Conservation (phyloP, 768 basidiomycete genomes). For the Naganishia friedmannii region DNA sequence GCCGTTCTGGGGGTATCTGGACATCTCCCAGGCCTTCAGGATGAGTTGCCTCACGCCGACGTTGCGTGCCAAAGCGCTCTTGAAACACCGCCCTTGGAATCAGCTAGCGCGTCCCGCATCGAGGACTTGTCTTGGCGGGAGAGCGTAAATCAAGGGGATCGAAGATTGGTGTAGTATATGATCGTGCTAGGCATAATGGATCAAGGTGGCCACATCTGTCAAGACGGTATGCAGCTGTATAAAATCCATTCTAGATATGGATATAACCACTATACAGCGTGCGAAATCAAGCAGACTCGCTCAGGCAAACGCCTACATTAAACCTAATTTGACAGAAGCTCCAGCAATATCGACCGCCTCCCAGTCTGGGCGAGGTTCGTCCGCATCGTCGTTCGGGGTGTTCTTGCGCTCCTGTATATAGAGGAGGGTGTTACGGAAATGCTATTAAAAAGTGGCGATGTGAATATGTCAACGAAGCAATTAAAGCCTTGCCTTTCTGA, state of each 20-base stretch:
- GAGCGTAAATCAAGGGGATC: neutral
- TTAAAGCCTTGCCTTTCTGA: neutral
- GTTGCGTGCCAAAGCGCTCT: neutral
- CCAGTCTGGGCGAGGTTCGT: slow-evolving; percentile 64
- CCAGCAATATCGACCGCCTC: slow-evolving; percentile 85
- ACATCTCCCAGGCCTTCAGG: neutral
- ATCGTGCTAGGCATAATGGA: neutral
- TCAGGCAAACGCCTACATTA: slow-evolving; percentile 41
- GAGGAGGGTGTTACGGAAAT: slow-evolving; percentile 84
- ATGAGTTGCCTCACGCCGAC: neutral
- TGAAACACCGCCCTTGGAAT: neutral
- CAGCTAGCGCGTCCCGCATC: neutral
- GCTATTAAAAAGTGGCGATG: slow-evolving; percentile 55
- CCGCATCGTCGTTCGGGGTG: slow-evolving; percentile 43
- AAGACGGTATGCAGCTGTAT: neutral
- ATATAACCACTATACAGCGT: neutral
- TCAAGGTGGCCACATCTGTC: neutral
- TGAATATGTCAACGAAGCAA: neutral
- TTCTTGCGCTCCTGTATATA: slow-evolving; percentile 77
- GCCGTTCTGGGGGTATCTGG: neutral
- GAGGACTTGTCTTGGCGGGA: slow-evolving; percentile 3
- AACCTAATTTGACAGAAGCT: slow-evolving; percentile 83
- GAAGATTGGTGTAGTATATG: neutral
- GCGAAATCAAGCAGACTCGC: neutral
- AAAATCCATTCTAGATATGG: neutral